Conservation (phyloP, 2,329 filamentous ascomycete genomes). For the Bipolaris cookei region DNA sequence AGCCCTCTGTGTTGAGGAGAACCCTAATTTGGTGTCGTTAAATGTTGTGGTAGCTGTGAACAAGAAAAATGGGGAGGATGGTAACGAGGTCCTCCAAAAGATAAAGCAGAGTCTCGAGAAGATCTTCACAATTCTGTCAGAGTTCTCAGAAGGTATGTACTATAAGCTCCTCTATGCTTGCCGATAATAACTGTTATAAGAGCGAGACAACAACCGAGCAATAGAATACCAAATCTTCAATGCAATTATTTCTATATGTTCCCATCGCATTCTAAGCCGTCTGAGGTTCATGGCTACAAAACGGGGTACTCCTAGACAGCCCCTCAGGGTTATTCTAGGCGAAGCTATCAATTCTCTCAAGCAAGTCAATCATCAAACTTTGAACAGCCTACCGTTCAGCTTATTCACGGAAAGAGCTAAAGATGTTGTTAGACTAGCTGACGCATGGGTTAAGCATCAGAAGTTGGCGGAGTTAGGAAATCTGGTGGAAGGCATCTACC, state of each 20-base stretch:
- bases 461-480: constrained; percentile 10
- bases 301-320: constrained; percentile 1
- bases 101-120: constrained; percentile 2
- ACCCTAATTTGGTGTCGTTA: background rate
- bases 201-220: background rate
- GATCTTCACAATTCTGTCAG: constrained; percentile 7
- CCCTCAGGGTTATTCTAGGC: constrained; percentile 7
- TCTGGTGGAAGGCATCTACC: constrained; percentile 16
- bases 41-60: constrained; percentile 3
- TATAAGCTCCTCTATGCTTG: constrained; percentile 1
- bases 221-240: constrained; percentile 13
- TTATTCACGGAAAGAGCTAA: constrained; percentile 20
- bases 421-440: constrained; percentile 16
- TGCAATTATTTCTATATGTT: constrained; percentile 21
- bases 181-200: background rate
- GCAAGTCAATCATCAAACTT: background rate
- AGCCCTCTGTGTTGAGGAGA: constrained; percentile 3
- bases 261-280: constrained; percentile 16
- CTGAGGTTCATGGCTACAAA: constrained; percentile 13
- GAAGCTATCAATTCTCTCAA: constrained; percentile 10
- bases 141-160: constrained; percentile 1
- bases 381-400: background rate
- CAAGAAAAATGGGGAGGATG: constrained; percentile 2
- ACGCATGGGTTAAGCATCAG: constrained; percentile 21
- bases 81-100: constrained; percentile 1